These are phyloP conservation scores for Xylariaceae sp. DNA, from an alignment of 2,329 filamentous ascomycete species.

Conservation along the genomic window DNA sequence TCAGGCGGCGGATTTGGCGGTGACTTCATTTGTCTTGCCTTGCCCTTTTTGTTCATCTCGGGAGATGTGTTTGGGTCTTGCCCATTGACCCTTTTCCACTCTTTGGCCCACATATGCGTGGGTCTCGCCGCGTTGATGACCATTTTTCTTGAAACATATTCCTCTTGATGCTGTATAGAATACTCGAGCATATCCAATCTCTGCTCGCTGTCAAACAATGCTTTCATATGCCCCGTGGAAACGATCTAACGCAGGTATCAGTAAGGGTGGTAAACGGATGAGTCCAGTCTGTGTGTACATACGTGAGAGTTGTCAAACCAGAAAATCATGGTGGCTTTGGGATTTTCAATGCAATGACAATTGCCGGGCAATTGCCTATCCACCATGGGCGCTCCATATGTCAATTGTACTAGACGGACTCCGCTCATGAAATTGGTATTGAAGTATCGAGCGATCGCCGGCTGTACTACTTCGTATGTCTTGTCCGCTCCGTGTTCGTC, in stretches of 20 bases:
- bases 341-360: constrained; percentile 68
- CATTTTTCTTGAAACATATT: constrained; percentile 70
- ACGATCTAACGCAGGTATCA: constrained; percentile 52
- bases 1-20: constrained; percentile 55
- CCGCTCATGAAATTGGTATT: constrained; percentile 83
- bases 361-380: constrained; percentile 56
- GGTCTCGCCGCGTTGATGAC: constrained; percentile 58
- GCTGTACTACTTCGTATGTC: constrained; percentile 77
- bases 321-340: constrained; percentile 75
- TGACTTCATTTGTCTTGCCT: constrained; percentile 53
- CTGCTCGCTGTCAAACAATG: constrained; percentile 70
- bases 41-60: constrained; percentile 63
- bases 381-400: constrained; percentile 61
- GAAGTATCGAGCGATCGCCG: constrained; percentile 83
- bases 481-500: constrained; percentile 58
- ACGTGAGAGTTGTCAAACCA: constrained; percentile 84
- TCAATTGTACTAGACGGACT: constrained; percentile 77
- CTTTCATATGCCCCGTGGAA: constrained; percentile 68
- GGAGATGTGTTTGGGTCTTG: constrained; percentile 55
- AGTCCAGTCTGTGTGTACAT: constrained; percentile 32
- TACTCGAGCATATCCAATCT: constrained; percentile 86
- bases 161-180: constrained; percentile 67
- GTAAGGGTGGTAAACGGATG: background rate
- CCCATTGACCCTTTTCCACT: constrained; percentile 56
- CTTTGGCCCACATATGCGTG: constrained; percentile 59